Conservation (phyloP, 345 rosid genomes). For the Lumnitzera littorea region DNA sequence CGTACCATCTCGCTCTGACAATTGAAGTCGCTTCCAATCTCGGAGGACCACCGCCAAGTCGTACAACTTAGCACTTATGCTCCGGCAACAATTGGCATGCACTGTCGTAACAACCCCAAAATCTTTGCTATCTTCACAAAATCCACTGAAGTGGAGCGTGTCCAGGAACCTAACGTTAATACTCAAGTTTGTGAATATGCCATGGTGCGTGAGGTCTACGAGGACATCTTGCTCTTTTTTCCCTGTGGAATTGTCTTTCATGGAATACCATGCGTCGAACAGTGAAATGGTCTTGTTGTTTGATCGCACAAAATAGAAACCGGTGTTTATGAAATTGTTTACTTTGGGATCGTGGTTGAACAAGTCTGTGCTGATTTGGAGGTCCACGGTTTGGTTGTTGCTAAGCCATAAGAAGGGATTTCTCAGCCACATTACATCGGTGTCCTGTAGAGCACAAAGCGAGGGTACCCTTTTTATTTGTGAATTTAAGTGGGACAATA, state of each 20-base stretch:
- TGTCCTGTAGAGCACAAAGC: slow-evolving; percentile 18
- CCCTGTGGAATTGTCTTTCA: slow-evolving; percentile 42
- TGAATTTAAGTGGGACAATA: no score
- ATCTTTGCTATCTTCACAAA: slow-evolving; percentile 57
- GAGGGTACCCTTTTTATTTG: not conserved
- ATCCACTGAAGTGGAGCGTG: slow-evolving; percentile 65
- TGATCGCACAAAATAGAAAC: slow-evolving; percentile 60
- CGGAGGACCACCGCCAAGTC: slow-evolving; percentile 49
- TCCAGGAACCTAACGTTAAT: slow-evolving; percentile 39
- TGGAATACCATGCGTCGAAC: slow-evolving; percentile 53
- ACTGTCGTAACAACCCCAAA: slow-evolving; percentile 44
- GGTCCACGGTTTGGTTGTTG: not conserved
- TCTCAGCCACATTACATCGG: slow-evolving; percentile 35
- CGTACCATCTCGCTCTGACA: not conserved
- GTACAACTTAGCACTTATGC: slow-evolving; percentile 49
- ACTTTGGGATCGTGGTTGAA: slow-evolving; percentile 28
- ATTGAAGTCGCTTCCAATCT: slow-evolving; percentile 54
- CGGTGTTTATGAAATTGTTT: slow-evolving; percentile 47
- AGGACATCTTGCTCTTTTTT: slow-evolving; percentile 77
- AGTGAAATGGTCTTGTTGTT: slow-evolving; percentile 61
- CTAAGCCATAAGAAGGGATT: slow-evolving; percentile 28
- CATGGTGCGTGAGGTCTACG: slow-evolving; percentile 25
- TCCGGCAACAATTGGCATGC: slow-evolving; percentile 86
- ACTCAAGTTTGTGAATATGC: slow-evolving; percentile 26
- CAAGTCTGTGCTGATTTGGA: slow-evolving; percentile 24